A percentile compares a stretch with the other conserved stretches of the same genome.
Evolutionary conservation across 2,329 filamentous ascomycete genomes (phyloP).

Genomic region (Claviceps monticola): DNA sequence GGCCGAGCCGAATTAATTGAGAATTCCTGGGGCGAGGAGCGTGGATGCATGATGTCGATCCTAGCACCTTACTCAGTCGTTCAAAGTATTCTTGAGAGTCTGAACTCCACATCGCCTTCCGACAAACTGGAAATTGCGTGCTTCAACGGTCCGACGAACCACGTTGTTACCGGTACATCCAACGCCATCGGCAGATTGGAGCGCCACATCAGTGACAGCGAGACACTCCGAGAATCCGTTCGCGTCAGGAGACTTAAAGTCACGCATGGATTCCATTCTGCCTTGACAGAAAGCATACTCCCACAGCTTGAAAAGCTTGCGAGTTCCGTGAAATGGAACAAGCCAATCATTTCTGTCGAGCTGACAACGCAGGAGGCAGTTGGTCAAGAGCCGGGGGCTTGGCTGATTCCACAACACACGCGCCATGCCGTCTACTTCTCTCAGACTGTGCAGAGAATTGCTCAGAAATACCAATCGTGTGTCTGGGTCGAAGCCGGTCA

Average conservation of each 20-base stretch:
- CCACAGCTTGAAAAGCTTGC: conserved; percentile 13
- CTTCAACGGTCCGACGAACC: not conserved
- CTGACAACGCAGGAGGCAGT: not conserved
- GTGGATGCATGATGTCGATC: conserved; percentile 25
- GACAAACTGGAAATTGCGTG: conserved; percentile 7
- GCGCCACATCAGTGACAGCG: not conserved
- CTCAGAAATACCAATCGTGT: conserved; percentile 15
- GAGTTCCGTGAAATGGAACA: conserved; percentile 1
- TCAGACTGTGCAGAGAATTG: conserved; percentile 26
- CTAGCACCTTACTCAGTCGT: not conserved
- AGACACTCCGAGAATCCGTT: conserved; percentile 9
- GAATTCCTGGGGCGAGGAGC: conserved; percentile 21
- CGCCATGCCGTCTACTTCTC: conserved; percentile 29
- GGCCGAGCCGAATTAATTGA: conserved; percentile 17
- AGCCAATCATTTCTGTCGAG: conserved; percentile 5
- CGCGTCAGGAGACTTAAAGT: conserved; percentile 25
- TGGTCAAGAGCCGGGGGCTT: not conserved
- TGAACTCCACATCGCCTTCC: not conserved
- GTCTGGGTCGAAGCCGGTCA: conserved; percentile 27
- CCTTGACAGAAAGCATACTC: conserved; percentile 23
- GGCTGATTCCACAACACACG: conserved; percentile 22
- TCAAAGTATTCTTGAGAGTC: not conserved
- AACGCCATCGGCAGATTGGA: conserved; percentile 17
- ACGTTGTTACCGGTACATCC: not conserved
- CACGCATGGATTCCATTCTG: conserved; percentile 34